Percentiles rank a stretch among this genome's conserved stretches.
Evolutionary conservation across 2,329 filamentous ascomycete genomes (phyloP).

Genomic region (Niveomyces coronatus): DNA sequence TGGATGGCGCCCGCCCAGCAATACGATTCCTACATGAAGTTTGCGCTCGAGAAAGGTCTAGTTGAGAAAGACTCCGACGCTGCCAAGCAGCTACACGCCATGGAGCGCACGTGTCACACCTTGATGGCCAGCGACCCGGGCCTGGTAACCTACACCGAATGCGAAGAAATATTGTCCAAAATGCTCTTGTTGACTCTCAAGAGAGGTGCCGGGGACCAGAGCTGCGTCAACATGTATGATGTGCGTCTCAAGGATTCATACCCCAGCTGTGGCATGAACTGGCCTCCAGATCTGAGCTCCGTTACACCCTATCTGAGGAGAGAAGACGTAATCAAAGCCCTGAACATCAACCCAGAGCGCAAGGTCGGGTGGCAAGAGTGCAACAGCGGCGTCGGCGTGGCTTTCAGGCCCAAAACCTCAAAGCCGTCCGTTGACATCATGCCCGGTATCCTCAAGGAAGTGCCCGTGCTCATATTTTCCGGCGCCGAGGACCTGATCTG

Average conservation of each 20-base stretch:
- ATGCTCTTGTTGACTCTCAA: slow-evolving; percentile 58
- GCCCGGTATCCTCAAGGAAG: slow-evolving; percentile 64
- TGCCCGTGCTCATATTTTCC: slow-evolving; percentile 81
- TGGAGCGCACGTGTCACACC: slow-evolving; percentile 59
- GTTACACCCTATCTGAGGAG: slow-evolving; percentile 80
- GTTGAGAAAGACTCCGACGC: slow-evolving; percentile 55
- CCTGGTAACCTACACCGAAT: slow-evolving; percentile 56
- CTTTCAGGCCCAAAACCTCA: slow-evolving; percentile 63
- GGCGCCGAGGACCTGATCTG: slow-evolving; percentile 92
- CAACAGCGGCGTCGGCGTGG: slow-evolving; percentile 61
- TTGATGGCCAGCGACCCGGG: slow-evolving; percentile 36
- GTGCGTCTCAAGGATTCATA: slow-evolving; percentile 71
- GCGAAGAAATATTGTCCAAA: slow-evolving; percentile 66
- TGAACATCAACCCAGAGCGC: slow-evolving; percentile 76
- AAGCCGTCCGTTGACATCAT: slow-evolving; percentile 63
- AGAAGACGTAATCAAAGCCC: slow-evolving; percentile 64
- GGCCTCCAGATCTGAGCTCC: slow-evolving; percentile 74
- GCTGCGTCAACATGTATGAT: slow-evolving; percentile 96
- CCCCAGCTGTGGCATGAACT: slow-evolving; percentile 91
- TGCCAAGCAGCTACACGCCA: slow-evolving; percentile 55
- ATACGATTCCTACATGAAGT: slow-evolving; percentile 78
- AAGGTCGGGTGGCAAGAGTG: slow-evolving; percentile 88
- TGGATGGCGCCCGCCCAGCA: slow-evolving; percentile 92
- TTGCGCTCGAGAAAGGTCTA: slow-evolving; percentile 65
- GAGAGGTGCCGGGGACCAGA: slow-evolving; percentile 36